Evolutionary conservation across 2,329 filamentous ascomycete genomes (phyloP).

Genomic region (Amauroascus niger): DNA sequence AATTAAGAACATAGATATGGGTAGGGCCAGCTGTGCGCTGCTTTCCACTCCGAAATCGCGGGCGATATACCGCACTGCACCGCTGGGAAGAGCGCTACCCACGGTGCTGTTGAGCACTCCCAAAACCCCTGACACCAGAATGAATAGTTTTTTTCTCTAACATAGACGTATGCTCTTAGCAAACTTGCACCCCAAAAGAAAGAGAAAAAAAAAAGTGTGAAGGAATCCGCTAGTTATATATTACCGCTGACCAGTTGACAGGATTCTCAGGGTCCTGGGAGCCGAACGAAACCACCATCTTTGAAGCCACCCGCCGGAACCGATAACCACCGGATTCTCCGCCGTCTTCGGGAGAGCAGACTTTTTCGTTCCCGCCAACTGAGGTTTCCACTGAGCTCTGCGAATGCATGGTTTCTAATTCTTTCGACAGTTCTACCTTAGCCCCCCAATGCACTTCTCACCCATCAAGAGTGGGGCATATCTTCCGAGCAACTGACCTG

Average conservation of each 20-base stretch:
- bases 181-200: not conserved
- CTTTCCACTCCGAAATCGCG: constrained; percentile 29
- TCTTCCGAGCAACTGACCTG: not conserved
- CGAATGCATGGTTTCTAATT: not conserved
- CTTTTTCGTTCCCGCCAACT: not conserved
- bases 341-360: not conserved
- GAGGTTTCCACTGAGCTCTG: not conserved
- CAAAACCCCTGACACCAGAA: constrained; percentile 28
- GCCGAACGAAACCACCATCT: constrained; percentile 30
- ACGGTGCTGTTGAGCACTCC: constrained; percentile 35
- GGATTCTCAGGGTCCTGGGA: constrained; percentile 29
- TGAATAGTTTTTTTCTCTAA: constrained; percentile 27
- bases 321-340: constrained; percentile 14
- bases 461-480: too few species aligned
- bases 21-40: constrained; percentile 29
- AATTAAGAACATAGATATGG: constrained; percentile 34
- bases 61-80: constrained; percentile 31
- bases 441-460: too few species aligned
- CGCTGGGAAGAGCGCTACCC: constrained; percentile 33
- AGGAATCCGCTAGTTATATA: not conserved
- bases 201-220: not conserved
- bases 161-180: not conserved
- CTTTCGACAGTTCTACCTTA: too few species aligned
- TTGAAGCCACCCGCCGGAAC: constrained; percentile 29
- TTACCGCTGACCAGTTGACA: constrained; percentile 29